Evolutionary conservation across 768 basidiomycete genomes (phyloP).

Genomic region (Lactifluus piperatus): DNA sequence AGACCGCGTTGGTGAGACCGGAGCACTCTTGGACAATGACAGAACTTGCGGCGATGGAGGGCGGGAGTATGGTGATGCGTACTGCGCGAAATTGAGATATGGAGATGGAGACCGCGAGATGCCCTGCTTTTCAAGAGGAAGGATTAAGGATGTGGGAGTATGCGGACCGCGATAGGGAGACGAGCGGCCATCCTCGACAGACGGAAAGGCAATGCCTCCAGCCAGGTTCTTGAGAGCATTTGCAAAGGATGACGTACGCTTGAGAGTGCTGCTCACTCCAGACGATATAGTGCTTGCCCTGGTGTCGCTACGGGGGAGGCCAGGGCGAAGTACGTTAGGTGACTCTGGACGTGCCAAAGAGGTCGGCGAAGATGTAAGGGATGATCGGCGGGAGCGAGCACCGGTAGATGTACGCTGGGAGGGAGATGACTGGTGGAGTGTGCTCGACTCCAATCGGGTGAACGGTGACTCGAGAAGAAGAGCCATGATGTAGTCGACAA

Average conservation of each 20-base stretch:
- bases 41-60: constrained; percentile 35
- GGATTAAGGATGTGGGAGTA: constrained; percentile 21
- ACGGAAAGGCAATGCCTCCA: constrained; percentile 63
- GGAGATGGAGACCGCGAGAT: constrained; percentile 70
- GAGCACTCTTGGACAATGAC: constrained; percentile 18
- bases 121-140: constrained; percentile 29
- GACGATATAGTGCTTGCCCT: constrained; percentile 51
- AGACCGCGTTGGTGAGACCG: constrained; percentile 23
- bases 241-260: constrained; percentile 75
- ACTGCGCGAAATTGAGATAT: constrained; percentile 68
- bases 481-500: constrained; percentile 88
- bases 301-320: constrained; percentile 49
- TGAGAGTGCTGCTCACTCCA: constrained; percentile 58
- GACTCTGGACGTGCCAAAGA: constrained; percentile 35
- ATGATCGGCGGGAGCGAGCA: constrained; percentile 37
- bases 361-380: constrained; percentile 41
- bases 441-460: constrained; percentile 57
- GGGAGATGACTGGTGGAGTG: constrained; percentile 46
- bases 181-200: constrained; percentile 43
- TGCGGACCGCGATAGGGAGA: constrained; percentile 30
- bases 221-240: constrained; percentile 63
- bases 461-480: constrained; percentile 87
- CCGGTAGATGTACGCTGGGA: constrained; percentile 26
- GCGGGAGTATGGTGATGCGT: constrained; percentile 65
- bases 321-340: constrained; percentile 40